phyloP scores from a whole-genome alignment of 2,329 filamentous ascomycete species.

The Geosmithia flava region DNA sequence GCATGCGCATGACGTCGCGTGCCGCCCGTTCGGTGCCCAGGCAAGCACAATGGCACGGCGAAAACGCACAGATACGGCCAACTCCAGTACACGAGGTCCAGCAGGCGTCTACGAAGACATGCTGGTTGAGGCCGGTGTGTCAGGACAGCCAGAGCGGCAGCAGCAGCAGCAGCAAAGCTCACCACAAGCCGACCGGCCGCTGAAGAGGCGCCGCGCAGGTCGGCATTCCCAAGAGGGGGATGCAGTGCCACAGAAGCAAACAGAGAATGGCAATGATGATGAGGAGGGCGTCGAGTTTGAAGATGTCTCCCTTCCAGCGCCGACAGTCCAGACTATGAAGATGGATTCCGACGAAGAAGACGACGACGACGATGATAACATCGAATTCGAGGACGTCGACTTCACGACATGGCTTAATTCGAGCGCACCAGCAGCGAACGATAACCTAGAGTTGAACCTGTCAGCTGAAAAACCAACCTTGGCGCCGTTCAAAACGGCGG shows the following conservation, averaged over 20 bases:
- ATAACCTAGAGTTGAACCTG: slow-evolving; percentile 38
- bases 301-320: slow-evolving; percentile 34
- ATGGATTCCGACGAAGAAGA: slow-evolving; percentile 32
- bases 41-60: background rate
- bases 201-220: slow-evolving; percentile 22
- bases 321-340: slow-evolving; percentile 38
- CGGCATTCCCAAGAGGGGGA: slow-evolving; percentile 1
- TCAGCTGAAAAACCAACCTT: slow-evolving; percentile 28
- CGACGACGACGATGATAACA: slow-evolving; percentile 23
- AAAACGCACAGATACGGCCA: background rate
- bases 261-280: slow-evolving; percentile 13
- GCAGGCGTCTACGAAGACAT: slow-evolving; percentile 34
- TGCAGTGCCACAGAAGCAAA: background rate
- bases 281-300: slow-evolving; percentile 35
- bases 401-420: slow-evolving; percentile 19
- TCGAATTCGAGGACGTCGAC: slow-evolving; percentile 36
- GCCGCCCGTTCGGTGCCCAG: background rate
- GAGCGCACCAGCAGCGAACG: slow-evolving; percentile 6
- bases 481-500: slow-evolving; percentile 14
- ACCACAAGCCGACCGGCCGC: slow-evolving; percentile 19
- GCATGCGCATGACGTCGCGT: background rate
- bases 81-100: slow-evolving; percentile 4
- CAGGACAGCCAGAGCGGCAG: slow-evolving; percentile 6
- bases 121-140: slow-evolving; percentile 34
- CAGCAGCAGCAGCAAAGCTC: slow-evolving; percentile 3